phyloP scores from a whole-genome alignment of 345 rosid genomes.

The Heritiera littoralis region DNA sequence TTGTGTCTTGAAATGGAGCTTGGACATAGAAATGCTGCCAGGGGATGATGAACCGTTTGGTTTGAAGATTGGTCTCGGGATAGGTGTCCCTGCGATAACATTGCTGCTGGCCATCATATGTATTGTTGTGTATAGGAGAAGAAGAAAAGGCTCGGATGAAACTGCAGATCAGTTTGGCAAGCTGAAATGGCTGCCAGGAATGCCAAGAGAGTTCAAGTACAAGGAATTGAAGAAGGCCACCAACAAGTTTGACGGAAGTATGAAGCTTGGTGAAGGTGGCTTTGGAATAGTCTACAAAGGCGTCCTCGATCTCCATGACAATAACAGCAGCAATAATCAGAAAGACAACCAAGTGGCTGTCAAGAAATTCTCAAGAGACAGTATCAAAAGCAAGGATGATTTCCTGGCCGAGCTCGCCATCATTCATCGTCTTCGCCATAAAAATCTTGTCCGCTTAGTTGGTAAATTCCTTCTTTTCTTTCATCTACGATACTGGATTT shows the following conservation, averaged over 20 bases:
- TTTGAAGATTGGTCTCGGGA: slow-evolving; percentile 26
- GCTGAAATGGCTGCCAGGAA: slow-evolving; percentile 40
- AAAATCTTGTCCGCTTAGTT: slow-evolving; percentile 45
- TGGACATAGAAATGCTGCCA: slow-evolving; percentile 26
- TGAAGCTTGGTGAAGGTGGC: slow-evolving; percentile 55
- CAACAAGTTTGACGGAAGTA: slow-evolving; percentile 35
- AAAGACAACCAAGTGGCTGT: slow-evolving; percentile 40
- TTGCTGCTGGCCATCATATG: background rate
- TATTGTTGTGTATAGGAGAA: background rate
- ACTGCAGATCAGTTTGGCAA: slow-evolving; percentile 19
- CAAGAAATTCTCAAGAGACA: slow-evolving; percentile 52
- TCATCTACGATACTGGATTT: background rate
- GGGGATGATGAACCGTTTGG: slow-evolving; percentile 6
- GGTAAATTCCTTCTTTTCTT: slow-evolving; percentile 30
- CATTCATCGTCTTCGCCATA: slow-evolving; percentile 56
- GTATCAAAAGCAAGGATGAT: slow-evolving; percentile 48
- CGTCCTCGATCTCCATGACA: slow-evolving; percentile 16
- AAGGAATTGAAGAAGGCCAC: slow-evolving; percentile 47
- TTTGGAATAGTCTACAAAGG: slow-evolving; percentile 54
- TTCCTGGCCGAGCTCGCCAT: slow-evolving; percentile 52
- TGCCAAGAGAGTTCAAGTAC: slow-evolving; percentile 45
- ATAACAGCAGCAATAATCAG: background rate
- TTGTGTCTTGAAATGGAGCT: slow-evolving; percentile 44
- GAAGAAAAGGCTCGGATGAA: slow-evolving; percentile 12
- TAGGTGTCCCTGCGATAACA: slow-evolving; percentile 20